Percentiles rank a stretch among this genome's conserved stretches.
Conservation (phyloP, 2,329 filamentous ascomycete genomes). For the Neonectria magnoliae region DNA sequence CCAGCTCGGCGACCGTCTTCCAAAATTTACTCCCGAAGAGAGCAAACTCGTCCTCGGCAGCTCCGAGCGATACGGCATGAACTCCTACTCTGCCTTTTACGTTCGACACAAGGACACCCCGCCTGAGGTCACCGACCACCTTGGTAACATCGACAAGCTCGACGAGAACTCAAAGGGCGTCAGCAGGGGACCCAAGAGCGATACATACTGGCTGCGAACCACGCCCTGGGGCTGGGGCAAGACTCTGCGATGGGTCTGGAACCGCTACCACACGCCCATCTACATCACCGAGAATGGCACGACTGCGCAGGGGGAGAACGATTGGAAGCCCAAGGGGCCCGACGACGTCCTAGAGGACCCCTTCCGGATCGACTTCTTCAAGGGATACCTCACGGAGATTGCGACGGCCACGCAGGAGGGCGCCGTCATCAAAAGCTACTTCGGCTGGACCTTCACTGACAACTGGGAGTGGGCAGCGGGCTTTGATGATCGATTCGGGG, state of each 20-base stretch:
- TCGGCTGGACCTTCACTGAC: slow-evolving; percentile 54
- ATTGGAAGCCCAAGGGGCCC: slow-evolving; percentile 42
- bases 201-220: slow-evolving; percentile 52
- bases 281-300: slow-evolving; percentile 57
- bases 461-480: slow-evolving; percentile 59
- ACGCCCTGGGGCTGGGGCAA: slow-evolving; percentile 52
- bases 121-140: slow-evolving; percentile 51
- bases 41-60: slow-evolving; percentile 50
- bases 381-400: slow-evolving; percentile 50
- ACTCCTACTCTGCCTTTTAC: slow-evolving; percentile 55
- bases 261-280: slow-evolving; percentile 52
- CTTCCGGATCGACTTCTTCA: slow-evolving; percentile 51
- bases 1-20: slow-evolving; percentile 51
- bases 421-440: slow-evolving; percentile 52
- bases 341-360: slow-evolving; percentile 51
- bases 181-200: slow-evolving; percentile 48
- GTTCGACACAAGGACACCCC: slow-evolving; percentile 48
- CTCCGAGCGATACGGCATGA: slow-evolving; percentile 55
- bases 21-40: slow-evolving; percentile 52
- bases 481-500: slow-evolving; percentile 52
- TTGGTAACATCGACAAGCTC: slow-evolving; percentile 51
- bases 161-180: slow-evolving; percentile 49
- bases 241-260: slow-evolving; percentile 53
- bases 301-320: slow-evolving; percentile 51
- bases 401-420: slow-evolving; percentile 51